Percentiles rank a stretch among this genome's conserved stretches.
Conservation (phyloP, 2,329 filamentous ascomycete genomes). For the Fusarium decemcellulare region DNA sequence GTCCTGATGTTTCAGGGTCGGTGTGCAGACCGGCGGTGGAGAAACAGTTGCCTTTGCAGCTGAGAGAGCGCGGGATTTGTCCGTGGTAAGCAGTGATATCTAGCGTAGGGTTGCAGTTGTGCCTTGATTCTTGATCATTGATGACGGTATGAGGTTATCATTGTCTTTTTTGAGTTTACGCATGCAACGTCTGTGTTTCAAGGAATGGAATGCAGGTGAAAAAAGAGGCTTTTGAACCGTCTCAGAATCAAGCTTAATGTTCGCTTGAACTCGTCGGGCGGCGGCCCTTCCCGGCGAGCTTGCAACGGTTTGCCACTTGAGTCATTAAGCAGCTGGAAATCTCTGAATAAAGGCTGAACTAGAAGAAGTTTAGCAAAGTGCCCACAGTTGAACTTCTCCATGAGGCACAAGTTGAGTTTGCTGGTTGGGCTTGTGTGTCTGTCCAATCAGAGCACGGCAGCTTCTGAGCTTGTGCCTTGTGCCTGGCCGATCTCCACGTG, state of each 20-base stretch:
- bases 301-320: neutral
- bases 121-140: too few species aligned
- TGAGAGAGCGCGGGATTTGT: conserved; percentile 30
- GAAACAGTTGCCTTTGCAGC: conserved; percentile 5
- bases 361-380: neutral
- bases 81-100: too few species aligned
- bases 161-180: too few species aligned
- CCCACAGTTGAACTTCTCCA: neutral
- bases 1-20: conserved; percentile 41
- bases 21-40: conserved; percentile 19
- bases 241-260: conserved; percentile 5
- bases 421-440: conserved; percentile 9
- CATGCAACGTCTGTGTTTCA: too few species aligned
- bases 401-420: conserved; percentile 25
- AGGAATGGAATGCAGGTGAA: too few species aligned
- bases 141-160: too few species aligned
- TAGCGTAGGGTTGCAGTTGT: too few species aligned
- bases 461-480: conserved; percentile 36
- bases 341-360: too few species aligned
- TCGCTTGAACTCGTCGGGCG: conserved; percentile 19
- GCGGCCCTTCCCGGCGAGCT: conserved; percentile 16
- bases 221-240: conserved; percentile 8
- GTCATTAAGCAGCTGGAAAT: neutral
- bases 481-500: conserved; percentile 43
- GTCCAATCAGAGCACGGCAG: conserved; percentile 27